Evolutionary conservation across 768 basidiomycete species (phyloP).

Genomic region (Tricholoma saponaceum): DNA sequence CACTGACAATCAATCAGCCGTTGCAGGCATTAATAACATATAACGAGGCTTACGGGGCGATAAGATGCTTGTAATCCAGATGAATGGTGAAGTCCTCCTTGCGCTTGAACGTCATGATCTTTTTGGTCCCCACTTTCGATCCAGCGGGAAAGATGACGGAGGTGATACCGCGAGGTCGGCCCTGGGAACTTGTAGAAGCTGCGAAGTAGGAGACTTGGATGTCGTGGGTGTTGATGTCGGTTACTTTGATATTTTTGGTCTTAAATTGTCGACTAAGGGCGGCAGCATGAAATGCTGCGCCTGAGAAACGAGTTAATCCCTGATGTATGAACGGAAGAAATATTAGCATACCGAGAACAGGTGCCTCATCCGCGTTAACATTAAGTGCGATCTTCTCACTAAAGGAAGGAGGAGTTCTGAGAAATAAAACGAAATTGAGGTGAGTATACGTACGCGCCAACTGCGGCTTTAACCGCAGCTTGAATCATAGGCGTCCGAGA

Average conservation of each 20-base stretch:
- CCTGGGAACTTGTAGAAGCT: slow-evolving; percentile 44
- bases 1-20: slow-evolving; percentile 33
- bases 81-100: slow-evolving; percentile 79
- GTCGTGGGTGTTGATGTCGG: slow-evolving; percentile 70
- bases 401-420: not conserved
- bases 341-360: slow-evolving; percentile 63
- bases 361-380: slow-evolving; percentile 96
- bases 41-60: slow-evolving; percentile 49
- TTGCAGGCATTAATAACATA: not conserved
- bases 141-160: slow-evolving; percentile 75
- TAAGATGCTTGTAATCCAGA: slow-evolving; percentile 68
- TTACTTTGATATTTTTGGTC: slow-evolving; percentile 88
- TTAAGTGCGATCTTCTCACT: slow-evolving; percentile 88
- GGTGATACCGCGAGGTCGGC: slow-evolving; percentile 64
- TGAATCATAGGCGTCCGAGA: slow-evolving; percentile 93
- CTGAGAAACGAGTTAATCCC: slow-evolving; percentile 21
- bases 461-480: slow-evolving; percentile 66
- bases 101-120: slow-evolving; percentile 82
- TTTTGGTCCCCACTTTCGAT: slow-evolving; percentile 75
- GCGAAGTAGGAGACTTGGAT: slow-evolving; percentile 77
- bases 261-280: slow-evolving; percentile 86
- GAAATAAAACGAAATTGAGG: not conserved
- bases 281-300: slow-evolving; percentile 90
- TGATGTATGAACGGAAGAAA: not conserved
- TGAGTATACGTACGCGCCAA: slow-evolving; percentile 65